phyloP scores from a whole-genome alignment of 2,329 filamentous ascomycete species.

The Tolypocladium paradoxum region DNA sequence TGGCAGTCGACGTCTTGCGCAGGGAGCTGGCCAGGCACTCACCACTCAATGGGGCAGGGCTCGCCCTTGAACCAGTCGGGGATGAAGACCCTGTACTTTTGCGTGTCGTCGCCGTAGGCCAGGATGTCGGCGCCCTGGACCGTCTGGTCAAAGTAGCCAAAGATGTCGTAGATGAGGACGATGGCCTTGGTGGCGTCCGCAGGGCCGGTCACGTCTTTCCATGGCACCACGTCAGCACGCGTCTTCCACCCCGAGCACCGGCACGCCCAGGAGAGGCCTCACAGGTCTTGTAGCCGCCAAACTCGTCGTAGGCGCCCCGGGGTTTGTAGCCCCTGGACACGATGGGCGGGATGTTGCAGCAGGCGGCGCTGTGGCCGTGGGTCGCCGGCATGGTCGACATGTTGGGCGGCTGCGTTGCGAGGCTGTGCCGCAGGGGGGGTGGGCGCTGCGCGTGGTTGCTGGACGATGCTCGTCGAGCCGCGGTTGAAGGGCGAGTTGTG shows the following conservation, averaged over 20 bases:
- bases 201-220: conserved; percentile 35
- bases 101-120: conserved; percentile 40
- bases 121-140: conserved; percentile 61
- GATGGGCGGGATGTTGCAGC: conserved; percentile 49
- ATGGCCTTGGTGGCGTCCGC: conserved; percentile 44
- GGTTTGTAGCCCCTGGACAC: conserved; percentile 41
- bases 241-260: too few species aligned
- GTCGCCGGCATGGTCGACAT: conserved; percentile 42
- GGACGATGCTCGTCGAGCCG: neutral
- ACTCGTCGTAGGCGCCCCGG: conserved; percentile 45
- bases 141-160: conserved; percentile 60
- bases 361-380: conserved; percentile 43
- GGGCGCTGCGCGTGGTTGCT: neutral
- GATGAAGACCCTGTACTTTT: conserved; percentile 76
- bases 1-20: too few species aligned
- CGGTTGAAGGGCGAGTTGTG: neutral
- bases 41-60: conserved; percentile 46
- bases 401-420: conserved; percentile 5
- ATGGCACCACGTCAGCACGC: neutral
- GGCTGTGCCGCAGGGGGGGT: neutral
- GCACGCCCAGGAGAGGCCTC: conserved; percentile 5
- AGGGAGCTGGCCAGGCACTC: conserved; percentile 3
- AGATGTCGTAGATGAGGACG: conserved; percentile 55
- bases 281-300: conserved; percentile 45
- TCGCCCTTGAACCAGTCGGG: conserved; percentile 83